These are phyloP conservation scores for Boletus smithii DNA, from an alignment of 1,284 basidiomycete species.

Conservation along the genomic window DNA sequence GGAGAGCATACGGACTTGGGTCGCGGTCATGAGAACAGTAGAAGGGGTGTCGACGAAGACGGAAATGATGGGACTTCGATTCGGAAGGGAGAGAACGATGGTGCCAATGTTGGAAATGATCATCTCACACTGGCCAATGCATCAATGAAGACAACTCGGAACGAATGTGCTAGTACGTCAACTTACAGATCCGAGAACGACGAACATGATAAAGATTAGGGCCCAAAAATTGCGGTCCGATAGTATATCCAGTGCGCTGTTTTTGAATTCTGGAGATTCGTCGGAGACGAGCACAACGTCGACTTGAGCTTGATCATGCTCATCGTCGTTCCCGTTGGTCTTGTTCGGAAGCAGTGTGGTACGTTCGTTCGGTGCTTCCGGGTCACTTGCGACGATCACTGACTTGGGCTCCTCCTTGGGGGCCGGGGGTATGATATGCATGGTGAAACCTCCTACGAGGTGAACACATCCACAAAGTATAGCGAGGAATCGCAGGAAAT, in stretches of 20 bases:
- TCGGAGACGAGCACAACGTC: conserved; percentile 28
- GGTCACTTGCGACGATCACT: conserved; percentile 37
- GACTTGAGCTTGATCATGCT: conserved; percentile 10
- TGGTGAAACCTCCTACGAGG: conserved; percentile 48
- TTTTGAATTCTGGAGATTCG: conserved; percentile 34
- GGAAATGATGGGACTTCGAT: conserved; percentile 22
- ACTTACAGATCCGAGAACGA: conserved; percentile 64
- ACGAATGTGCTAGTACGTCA: background rate
- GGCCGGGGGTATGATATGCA: conserved; percentile 32
- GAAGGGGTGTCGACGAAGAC: conserved; percentile 21
- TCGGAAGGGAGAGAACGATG: conserved; percentile 62
- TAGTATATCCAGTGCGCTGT: conserved; percentile 40
- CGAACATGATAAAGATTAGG: conserved; percentile 37
- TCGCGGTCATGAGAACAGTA: conserved; percentile 39
- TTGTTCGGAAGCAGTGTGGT: conserved; percentile 41
- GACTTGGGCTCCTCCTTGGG: conserved; percentile 18
- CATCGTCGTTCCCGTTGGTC: conserved; percentile 12
- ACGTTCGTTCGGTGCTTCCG: conserved; percentile 38
- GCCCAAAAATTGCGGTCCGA: conserved; percentile 61
- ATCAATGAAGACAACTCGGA: background rate
- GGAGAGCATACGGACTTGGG: conserved; percentile 69
- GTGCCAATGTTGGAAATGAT: conserved; percentile 75
- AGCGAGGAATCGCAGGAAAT: conserved; percentile 58
- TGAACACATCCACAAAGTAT: conserved; percentile 51
- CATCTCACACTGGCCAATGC: conserved; percentile 63